Evolutionary conservation across 805 yeast species (phyloP), one percentile per base, ranked within the genome.

Genomic region (Jamesozyma hellenica): DNA sequence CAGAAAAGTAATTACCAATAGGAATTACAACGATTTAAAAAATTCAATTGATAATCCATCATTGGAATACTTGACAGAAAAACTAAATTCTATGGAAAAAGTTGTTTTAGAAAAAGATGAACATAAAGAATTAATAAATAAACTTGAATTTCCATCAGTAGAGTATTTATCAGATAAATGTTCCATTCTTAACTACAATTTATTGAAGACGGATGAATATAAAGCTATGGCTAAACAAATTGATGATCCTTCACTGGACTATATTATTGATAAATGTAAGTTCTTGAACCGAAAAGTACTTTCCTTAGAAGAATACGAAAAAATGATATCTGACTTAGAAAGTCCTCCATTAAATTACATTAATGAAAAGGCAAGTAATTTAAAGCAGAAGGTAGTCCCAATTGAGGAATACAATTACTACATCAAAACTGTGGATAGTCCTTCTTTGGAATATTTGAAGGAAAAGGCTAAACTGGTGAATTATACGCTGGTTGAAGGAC

Each of bases 321-420:
- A 31, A n/a, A 7, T 31, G 14, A 17, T 18, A 16, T 7, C 12
- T 17, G 18, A 29, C 6, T 13, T 16, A 4, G 18, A 29, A 11
- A 29, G 14, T 5, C 32, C 32, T 15, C 4, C 32, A 4, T 29
- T 29, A 4, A n/a, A 29, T 4, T 29, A 29, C n/a, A 4, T 29
- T 8, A 16, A 8, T 29, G 32, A 16, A 31, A 15, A 16, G 48
- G 31, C 31, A 4, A 7, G 14, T 8, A 13, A 15, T 12, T 10
- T 32, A 4, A 26, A 16, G 10, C 39, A 39, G 7, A 42, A 8
- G 14, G 9, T 39, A 26, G 17, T 30, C 30, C 7, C 39, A 28
- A 14, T 28, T 11, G 42, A 42, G 7, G 47, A 41, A 12, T 45
- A 42, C 30, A 38, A 43, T 4, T 33, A 36, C 13, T 28, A 45